phyloP scores from a whole-genome alignment of 2,329 filamentous ascomycete genomes.

The Penicillium sp. region DNA sequence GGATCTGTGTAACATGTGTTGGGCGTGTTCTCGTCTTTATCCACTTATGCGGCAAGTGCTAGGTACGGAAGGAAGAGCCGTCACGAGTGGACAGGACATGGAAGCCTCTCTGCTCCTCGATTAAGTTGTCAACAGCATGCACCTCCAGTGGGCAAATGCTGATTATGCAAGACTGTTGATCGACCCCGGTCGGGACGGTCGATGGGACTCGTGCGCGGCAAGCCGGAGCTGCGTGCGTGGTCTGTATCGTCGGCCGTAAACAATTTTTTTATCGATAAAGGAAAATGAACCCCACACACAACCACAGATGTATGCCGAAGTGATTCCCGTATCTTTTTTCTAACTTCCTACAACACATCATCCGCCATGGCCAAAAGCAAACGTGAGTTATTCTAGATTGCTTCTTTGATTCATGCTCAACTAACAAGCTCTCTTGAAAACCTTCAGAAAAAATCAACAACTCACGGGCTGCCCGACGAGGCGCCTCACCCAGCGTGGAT shows the following conservation, averaged over 20 bases:
- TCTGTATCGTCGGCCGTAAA: constrained; percentile 23
- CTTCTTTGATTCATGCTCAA: background rate
- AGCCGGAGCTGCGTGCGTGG: constrained; percentile 22
- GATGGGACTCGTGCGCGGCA: too few species aligned
- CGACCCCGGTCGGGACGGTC: too few species aligned
- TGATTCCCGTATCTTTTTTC: background rate
- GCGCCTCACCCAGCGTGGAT: constrained; percentile 49
- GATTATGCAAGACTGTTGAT: too few species aligned
- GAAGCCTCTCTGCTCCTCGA: too few species aligned
- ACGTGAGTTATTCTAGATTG: constrained; percentile 18
- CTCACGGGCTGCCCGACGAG: constrained; percentile 55
- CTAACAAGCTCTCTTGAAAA: constrained; percentile 6
- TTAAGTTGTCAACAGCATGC: too few species aligned
- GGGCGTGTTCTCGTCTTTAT: background rate
- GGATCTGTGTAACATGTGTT: constrained; percentile 14
- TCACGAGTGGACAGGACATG: constrained; percentile 6
- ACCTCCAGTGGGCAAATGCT: too few species aligned
- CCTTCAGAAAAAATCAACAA: constrained; percentile 47
- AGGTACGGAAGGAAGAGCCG: constrained; percentile 6
- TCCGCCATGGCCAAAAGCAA: constrained; percentile 37
- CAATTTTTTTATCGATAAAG: constrained; percentile 34
- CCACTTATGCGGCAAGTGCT: background rate
- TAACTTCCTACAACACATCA: constrained; percentile 12
- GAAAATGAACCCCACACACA: constrained; percentile 24
- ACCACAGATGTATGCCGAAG: background rate